These are phyloP conservation scores for Nymphaea colorata DNA, from an alignment of 164 flowering plant genomes.

Conservation along the genomic window DNA sequence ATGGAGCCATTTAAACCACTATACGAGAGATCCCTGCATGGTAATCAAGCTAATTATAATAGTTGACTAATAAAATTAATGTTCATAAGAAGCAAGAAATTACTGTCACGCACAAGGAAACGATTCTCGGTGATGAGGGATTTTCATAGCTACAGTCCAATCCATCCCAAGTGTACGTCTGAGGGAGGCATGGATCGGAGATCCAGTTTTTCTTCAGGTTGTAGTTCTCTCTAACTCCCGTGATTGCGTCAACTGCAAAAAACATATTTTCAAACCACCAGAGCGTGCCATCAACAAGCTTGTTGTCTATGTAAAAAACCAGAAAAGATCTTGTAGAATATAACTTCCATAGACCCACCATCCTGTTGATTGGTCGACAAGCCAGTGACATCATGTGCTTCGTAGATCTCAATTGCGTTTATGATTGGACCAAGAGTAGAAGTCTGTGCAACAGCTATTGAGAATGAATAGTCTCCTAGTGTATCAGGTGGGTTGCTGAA, in stretches of 20 bases:
- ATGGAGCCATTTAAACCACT: neutral
- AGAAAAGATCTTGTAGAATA: neutral
- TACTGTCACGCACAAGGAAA: neutral
- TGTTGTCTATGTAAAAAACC: neutral
- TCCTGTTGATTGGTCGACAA: constrained; percentile 12
- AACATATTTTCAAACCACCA: neutral
- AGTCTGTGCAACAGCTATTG: too few species aligned
- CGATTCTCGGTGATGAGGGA: neutral
- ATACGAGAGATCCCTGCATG: neutral
- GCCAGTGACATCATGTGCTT: constrained; percentile 5
- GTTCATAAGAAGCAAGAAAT: neutral
- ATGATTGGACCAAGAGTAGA: constrained; percentile 38
- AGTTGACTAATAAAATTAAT: neutral
- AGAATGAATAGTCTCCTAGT: too few species aligned
- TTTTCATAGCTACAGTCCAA: neutral
- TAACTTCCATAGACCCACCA: neutral
- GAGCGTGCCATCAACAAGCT: neutral
- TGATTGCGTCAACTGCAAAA: neutral
- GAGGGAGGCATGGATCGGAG: neutral
- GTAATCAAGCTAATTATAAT: neutral
- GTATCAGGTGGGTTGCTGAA: too few species aligned
- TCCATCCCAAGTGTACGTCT: neutral
- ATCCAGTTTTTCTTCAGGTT: neutral
- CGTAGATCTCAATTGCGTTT: constrained; percentile 34
- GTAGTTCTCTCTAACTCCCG: neutral